Conservation (phyloP, 2,329 filamentous ascomycete species). For the Fusarium bulbicola region DNA sequence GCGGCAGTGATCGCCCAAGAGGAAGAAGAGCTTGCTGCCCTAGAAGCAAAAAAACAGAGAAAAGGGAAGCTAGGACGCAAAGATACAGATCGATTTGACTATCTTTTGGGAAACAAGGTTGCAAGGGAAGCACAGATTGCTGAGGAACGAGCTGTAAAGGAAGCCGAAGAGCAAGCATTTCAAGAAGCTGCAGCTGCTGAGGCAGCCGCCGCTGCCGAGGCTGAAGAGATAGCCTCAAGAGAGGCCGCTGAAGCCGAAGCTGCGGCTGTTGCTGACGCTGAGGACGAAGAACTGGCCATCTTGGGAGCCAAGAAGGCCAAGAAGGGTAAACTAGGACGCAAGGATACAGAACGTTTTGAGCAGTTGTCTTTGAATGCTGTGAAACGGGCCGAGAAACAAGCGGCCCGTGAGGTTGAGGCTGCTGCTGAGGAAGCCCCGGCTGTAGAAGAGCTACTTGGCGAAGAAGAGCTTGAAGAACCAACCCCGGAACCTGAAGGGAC, state of each 20-base stretch:
- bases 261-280: constrained; percentile 33
- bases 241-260: constrained; percentile 36
- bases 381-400: constrained; percentile 29
- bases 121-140: constrained; percentile 40
- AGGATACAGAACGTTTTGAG: constrained; percentile 37
- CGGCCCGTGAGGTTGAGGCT: constrained; percentile 33
- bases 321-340: constrained; percentile 44
- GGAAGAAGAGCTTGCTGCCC: constrained; percentile 32
- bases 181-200: constrained; percentile 42
- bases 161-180: constrained; percentile 42
- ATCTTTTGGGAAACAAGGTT: constrained; percentile 30
- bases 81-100: constrained; percentile 30
- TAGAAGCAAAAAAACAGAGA: constrained; percentile 34
- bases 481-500: constrained; percentile 14
- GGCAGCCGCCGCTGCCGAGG: constrained; percentile 30
- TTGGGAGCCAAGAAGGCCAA: constrained; percentile 50
- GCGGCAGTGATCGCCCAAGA: constrained; percentile 18
- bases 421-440: constrained; percentile 5
- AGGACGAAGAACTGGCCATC: constrained; percentile 53
- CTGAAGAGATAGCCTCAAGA: constrained; percentile 34
- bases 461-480: constrained; percentile 16
- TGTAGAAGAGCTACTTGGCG: not conserved
- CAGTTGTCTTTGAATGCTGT: constrained; percentile 25
- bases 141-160: constrained; percentile 44
- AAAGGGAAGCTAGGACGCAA: constrained; percentile 39